Percentiles rank a stretch among this genome's conserved stretches.
Conservation (phyloP, 768 basidiomycete genomes). For the Pleurotus tuber-regium region DNA sequence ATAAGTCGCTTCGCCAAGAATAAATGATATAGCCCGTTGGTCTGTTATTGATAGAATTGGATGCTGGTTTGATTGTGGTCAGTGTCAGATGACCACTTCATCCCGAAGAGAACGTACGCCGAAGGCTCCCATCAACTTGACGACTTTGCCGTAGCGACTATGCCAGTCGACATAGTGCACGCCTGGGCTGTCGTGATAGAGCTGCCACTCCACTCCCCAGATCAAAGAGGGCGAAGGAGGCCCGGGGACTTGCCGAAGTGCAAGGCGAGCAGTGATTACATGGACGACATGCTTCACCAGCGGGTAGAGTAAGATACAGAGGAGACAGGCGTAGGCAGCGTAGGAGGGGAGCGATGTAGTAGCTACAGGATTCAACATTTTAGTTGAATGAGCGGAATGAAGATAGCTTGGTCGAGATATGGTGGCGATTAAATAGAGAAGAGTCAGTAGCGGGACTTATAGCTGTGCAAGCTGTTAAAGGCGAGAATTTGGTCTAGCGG, state of each 20-base stretch:
- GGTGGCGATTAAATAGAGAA: slow-evolving; percentile 13
- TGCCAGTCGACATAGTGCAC: slow-evolving; percentile 52
- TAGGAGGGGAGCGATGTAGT: slow-evolving; percentile 4
- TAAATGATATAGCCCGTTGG: slow-evolving; percentile 48
- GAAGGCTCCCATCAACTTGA: slow-evolving; percentile 54
- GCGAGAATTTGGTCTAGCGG: neutral
- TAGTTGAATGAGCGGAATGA: no score
- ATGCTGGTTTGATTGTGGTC: slow-evolving; percentile 34
- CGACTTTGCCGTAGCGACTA: slow-evolving; percentile 47
- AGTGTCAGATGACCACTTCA: slow-evolving; percentile 6
- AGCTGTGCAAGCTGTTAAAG: slow-evolving; percentile 8
- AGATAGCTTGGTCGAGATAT: no score
- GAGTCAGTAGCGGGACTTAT: slow-evolving; percentile 1
- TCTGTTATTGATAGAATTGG: slow-evolving; percentile 59
- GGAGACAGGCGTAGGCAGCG: slow-evolving; percentile 17
- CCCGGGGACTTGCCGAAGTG: slow-evolving; percentile 49
- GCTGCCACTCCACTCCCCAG: slow-evolving; percentile 62
- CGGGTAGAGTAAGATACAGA: slow-evolving; percentile 27
- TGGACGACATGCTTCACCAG: slow-evolving; percentile 32
- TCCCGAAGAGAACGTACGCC: slow-evolving; percentile 36
- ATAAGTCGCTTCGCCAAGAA: slow-evolving; percentile 54
- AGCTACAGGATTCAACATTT: no score
- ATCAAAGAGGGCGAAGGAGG: slow-evolving; percentile 46
- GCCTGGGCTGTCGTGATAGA: slow-evolving; percentile 55
- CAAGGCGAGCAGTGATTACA: slow-evolving; percentile 27